A percentile compares a stretch with the other conserved stretches of the same genome.
Conservation (phyloP, 176 grass and related monocot species). For the Oryza glaberrima region DNA sequence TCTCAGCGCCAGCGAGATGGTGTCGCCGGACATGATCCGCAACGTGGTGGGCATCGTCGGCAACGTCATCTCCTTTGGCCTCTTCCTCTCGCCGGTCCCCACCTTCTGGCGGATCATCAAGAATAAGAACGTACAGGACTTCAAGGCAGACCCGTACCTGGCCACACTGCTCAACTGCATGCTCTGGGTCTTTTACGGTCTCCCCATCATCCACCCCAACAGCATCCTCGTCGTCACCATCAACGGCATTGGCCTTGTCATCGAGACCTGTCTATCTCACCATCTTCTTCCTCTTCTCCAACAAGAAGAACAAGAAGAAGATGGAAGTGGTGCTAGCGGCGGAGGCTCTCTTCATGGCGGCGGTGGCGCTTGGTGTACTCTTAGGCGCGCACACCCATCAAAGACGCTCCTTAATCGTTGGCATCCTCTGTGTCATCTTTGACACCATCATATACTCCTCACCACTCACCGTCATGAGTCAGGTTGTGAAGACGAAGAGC, state of each 20-base stretch:
- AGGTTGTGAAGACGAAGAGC: conserved; percentile 66
- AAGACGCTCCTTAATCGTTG: conserved; percentile 60
- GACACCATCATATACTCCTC: conserved; percentile 59
- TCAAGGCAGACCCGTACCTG: conserved; percentile 52
- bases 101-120: conserved; percentile 45
- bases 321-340: conserved; percentile 38
- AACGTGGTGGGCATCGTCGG: conserved; percentile 3
- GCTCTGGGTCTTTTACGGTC: neutral
- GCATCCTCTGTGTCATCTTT: conserved; percentile 63
- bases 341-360: conserved; percentile 52
- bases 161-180: conserved; percentile 61
- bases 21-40: neutral
- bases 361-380: conserved; percentile 50
- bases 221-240: conserved; percentile 32
- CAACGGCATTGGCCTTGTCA: conserved; percentile 44
- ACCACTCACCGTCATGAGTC: conserved; percentile 55
- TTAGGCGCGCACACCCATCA: conserved; percentile 44
- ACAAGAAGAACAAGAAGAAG: neutral
- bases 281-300: conserved; percentile 49
- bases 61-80: conserved; percentile 23
- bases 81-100: conserved; percentile 11
- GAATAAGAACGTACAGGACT: conserved; percentile 48
- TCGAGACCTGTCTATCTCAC: conserved; percentile 45
- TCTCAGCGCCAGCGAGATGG: neutral
- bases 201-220: no score